phyloP scores from a whole-genome alignment of 352 stramenopile species.

The Pythium periplocum region DNA sequence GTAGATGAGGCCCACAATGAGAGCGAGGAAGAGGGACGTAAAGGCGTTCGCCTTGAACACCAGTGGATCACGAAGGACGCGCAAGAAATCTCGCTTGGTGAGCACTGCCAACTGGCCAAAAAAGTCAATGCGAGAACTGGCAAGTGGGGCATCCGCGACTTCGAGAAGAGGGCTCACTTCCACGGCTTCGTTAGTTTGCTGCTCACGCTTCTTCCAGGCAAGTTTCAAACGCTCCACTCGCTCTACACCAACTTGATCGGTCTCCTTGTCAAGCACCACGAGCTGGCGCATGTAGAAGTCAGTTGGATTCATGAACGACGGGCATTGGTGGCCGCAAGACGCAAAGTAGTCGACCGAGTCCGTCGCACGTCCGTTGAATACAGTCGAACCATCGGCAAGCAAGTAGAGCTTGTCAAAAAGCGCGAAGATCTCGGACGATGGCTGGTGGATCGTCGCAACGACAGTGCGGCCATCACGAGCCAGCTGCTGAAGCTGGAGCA shows the following conservation, averaged over 20 bases:
- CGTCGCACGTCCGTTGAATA: slow-evolving; percentile 50
- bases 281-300: slow-evolving; percentile 67
- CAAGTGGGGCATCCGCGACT: no score
- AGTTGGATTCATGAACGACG: slow-evolving; percentile 49
- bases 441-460: slow-evolving; percentile 85
- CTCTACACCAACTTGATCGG: slow-evolving; percentile 16
- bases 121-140: slow-evolving; percentile 7
- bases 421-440: slow-evolving; percentile 57
- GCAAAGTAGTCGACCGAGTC: slow-evolving; percentile 56
- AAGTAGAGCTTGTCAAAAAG: slow-evolving; percentile 62
- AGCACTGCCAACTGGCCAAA: slow-evolving; percentile 20
- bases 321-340: slow-evolving; percentile 42
- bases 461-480: slow-evolving; percentile 82
- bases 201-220: slow-evolving; percentile 22
- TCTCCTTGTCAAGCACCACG: slow-evolving; percentile 35
- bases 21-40: slow-evolving; percentile 26
- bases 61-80: slow-evolving; percentile 25
- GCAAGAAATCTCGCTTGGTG: slow-evolving; percentile 15
- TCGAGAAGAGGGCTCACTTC: no score
- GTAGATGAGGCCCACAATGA: slow-evolving; percentile 43
- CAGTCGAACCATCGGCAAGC: slow-evolving; percentile 35
- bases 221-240: slow-evolving; percentile 33
- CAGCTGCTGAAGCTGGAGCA: slow-evolving; percentile 58
- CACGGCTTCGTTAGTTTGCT: no score
- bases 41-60: slow-evolving; percentile 21